phyloP scores from a whole-genome alignment of 2,329 filamentous ascomycete species.

The Paecilomyces variotii region DNA sequence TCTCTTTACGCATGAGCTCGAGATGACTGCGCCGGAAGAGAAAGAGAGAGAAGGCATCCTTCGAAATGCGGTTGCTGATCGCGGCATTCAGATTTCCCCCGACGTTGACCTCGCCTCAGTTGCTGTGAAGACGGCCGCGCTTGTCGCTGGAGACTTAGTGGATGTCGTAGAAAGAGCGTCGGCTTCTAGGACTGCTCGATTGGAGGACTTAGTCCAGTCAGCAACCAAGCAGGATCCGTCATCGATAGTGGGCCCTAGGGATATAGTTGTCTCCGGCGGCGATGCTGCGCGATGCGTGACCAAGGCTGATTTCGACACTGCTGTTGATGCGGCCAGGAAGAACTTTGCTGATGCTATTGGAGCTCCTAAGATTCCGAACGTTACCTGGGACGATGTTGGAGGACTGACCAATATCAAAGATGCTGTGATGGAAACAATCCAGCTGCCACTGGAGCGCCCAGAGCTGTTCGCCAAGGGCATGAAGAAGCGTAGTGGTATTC shows the following conservation, averaged over 20 bases:
- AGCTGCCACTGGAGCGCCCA: slow-evolving; percentile 80
- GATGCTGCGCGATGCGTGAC: slow-evolving; percentile 69
- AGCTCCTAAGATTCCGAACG: slow-evolving; percentile 94
- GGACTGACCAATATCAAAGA: slow-evolving; percentile 91
- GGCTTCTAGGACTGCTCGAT: slow-evolving; percentile 64
- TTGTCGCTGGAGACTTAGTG: slow-evolving; percentile 88
- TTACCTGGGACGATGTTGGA: slow-evolving; percentile 93
- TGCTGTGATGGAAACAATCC: slow-evolving; percentile 93
- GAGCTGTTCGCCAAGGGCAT: slow-evolving; percentile 95
- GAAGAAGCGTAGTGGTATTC: slow-evolving; percentile 96
- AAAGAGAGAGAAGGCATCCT: slow-evolving; percentile 84
- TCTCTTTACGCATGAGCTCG: slow-evolving; percentile 90
- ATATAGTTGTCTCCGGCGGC: slow-evolving; percentile 84
- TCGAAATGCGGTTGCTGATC: slow-evolving; percentile 65
- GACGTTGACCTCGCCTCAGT: slow-evolving; percentile 78
- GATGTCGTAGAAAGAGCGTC: slow-evolving; percentile 89
- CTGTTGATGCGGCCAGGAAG: slow-evolving; percentile 90
- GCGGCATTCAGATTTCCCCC: slow-evolving; percentile 66
- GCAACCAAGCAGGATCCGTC: slow-evolving; percentile 20
- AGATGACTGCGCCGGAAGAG: slow-evolving; percentile 89
- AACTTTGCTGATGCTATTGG: slow-evolving; percentile 98
- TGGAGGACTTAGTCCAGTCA: slow-evolving; percentile 59
- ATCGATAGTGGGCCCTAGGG: slow-evolving; percentile 56
- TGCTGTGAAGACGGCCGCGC: slow-evolving; percentile 87
- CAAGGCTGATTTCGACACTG: slow-evolving; percentile 78